These are phyloP conservation scores for Psilocybe tampanensis DNA, from an alignment of 768 basidiomycete genomes.

Conservation along the genomic window DNA sequence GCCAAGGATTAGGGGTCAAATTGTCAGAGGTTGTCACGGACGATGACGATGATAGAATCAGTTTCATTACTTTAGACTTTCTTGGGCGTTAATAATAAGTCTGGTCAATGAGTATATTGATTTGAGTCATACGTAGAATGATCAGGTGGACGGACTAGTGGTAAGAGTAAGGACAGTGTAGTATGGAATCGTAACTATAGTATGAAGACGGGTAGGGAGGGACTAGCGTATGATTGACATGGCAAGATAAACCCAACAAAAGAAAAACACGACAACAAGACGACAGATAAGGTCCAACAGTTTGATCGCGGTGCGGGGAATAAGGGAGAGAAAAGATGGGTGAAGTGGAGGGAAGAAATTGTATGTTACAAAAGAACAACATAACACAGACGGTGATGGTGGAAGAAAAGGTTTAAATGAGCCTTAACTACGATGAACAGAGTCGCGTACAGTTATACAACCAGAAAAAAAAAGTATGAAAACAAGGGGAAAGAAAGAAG, in stretches of 20 bases:
- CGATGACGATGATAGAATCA: too few species aligned
- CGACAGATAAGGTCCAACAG: neutral
- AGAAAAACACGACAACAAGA: slow-evolving; percentile 10
- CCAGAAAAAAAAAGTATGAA: slow-evolving; percentile 1
- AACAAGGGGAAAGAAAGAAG: neutral
- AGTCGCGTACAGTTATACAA: slow-evolving; percentile 7
- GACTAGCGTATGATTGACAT: slow-evolving; percentile 12
- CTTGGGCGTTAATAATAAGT: neutral
- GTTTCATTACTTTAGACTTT: too few species aligned
- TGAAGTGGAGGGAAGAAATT: neutral
- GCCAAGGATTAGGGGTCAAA: too few species aligned
- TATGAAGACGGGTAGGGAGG: neutral
- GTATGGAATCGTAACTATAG: slow-evolving; percentile 9
- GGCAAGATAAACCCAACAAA: neutral
- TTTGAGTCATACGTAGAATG: neutral
- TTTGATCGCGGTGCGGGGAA: neutral
- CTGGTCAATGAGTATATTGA: neutral
- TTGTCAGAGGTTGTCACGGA: too few species aligned
- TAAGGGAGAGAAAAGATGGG: neutral
- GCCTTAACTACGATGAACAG: slow-evolving; percentile 2
- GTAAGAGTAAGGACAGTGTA: slow-evolving; percentile 15
- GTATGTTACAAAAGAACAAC: slow-evolving; percentile 8
- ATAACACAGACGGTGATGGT: neutral
- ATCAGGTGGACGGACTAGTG: neutral
- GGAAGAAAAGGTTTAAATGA: neutral